Conservation (phyloP, 2,329 filamentous ascomycete species). For the Verticillium dahliae region DNA sequence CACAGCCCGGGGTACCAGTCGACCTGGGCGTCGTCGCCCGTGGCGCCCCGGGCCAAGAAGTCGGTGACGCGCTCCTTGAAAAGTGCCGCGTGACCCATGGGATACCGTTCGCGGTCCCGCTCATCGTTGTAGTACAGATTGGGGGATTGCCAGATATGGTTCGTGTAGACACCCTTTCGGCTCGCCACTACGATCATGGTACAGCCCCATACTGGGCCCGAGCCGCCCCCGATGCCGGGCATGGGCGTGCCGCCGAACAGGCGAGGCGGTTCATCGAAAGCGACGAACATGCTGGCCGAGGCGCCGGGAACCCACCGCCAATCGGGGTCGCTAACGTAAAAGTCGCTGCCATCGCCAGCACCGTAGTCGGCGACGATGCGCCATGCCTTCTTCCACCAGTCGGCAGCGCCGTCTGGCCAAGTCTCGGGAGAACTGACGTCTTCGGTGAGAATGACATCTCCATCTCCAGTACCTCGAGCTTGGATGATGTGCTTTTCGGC, state of each 20-base stretch:
- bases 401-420: slow-evolving; percentile 3
- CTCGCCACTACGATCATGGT: slow-evolving; percentile 6
- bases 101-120: background rate
- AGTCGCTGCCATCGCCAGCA: background rate
- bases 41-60: slow-evolving; percentile 3
- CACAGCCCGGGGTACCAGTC: slow-evolving; percentile 2
- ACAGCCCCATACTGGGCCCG: slow-evolving; percentile 11
- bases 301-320: background rate
- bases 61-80: slow-evolving; percentile 5
- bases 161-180: slow-evolving; percentile 8
- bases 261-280: background rate
- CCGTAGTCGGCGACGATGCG: slow-evolving; percentile 6
- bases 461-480: background rate
- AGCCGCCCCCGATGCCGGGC: slow-evolving; percentile 5
- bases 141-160: slow-evolving; percentile 12
- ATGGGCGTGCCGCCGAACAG: background rate
- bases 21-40: background rate
- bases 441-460: slow-evolving; percentile 5
- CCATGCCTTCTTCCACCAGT: slow-evolving; percentile 12
- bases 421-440: slow-evolving; percentile 2
- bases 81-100: background rate
- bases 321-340: background rate
- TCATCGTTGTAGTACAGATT: slow-evolving; percentile 3
- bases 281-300: background rate
- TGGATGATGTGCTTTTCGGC: background rate